Conservation (phyloP, 768 basidiomycete species). For the Agaricus sinodeliciosus region DNA sequence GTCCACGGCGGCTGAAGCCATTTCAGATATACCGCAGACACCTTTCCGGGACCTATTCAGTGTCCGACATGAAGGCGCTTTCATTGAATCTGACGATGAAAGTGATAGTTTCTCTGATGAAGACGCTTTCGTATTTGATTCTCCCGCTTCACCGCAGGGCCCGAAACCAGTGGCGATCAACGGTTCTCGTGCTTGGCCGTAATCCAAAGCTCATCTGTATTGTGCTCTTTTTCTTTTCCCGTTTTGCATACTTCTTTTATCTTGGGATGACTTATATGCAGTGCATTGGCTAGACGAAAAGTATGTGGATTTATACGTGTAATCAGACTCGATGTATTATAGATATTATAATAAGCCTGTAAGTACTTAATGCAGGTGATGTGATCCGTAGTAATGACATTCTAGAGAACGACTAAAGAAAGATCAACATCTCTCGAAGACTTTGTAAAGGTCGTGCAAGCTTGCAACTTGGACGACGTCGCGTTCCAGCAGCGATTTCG, state of each 20-base stretch:
- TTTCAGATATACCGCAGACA: slow-evolving; percentile 63
- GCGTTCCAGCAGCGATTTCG: slow-evolving; percentile 54
- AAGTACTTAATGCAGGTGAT: slow-evolving; percentile 12
- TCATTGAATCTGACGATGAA: slow-evolving; percentile 43
- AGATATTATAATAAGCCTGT: slow-evolving; percentile 10
- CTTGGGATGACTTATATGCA: neutral
- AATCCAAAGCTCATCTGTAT: neutral
- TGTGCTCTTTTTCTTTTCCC: neutral
- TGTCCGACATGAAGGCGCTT: slow-evolving; percentile 38
- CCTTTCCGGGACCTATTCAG: slow-evolving; percentile 75
- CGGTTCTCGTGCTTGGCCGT: neutral
- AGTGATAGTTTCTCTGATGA: slow-evolving; percentile 43
- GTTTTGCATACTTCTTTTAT: neutral
- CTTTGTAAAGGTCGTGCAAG: slow-evolving; percentile 86
- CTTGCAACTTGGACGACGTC: slow-evolving; percentile 87
- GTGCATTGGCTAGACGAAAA: neutral
- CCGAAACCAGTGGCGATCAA: neutral
- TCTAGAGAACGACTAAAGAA: neutral
- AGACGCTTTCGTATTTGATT: slow-evolving; percentile 63
- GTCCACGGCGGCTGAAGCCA: slow-evolving; percentile 50
- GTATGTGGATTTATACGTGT: slow-evolving; percentile 10
- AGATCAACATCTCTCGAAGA: slow-evolving; percentile 83
- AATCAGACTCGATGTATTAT: slow-evolving; percentile 8
- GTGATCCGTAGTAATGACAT: neutral
- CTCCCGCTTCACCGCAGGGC: slow-evolving; percentile 29